Base-by-base conservation (phyloP, 192 early-diverging fungal genomes). In the Cladochytrium replicatum region DNA sequence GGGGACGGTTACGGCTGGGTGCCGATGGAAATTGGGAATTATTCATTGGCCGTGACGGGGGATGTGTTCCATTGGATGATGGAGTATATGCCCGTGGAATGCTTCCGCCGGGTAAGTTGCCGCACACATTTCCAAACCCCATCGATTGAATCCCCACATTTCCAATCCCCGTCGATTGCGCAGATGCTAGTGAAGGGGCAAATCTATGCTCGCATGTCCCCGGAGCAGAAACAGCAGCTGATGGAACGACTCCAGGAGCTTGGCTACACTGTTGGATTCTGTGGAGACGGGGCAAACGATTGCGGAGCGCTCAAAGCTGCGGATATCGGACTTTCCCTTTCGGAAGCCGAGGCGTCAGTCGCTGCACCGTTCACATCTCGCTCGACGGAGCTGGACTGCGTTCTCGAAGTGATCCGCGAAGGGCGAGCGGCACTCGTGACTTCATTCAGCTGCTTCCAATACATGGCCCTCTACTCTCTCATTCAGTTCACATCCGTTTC, bases 231-330 rank as follows among this genome's bases (percentile, higher is more conserved):
- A 50, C 88, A 91, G 30, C 83, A 89, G 55, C 60, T 99, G 13
- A 91, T 99, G 3, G 84, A 90, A 56, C 77, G 79, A 44, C 64
- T 97, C 31, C 93, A 97, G 57, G 73, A 66, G 17, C 75, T 97
- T 23, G 92, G 86, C 9, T 93, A 97, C 67, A 90, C 84, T 55
- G 85, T 89, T 23, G 89, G 91, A 0, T 99, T 99, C 63, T 97
- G 93, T 59, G 97, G 97, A n/a, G 97, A 99, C 59, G 97, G 97
- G 6, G 93, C 97, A 15, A 99, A 99, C 53, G 97, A 99, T 63
- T 91, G 89, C 68, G 91, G 93, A 15, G 97, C 97, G 2, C 68
- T 99, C 9, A 89, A 95, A 46, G 85, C 86, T 0, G 94, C 89
- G 15, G 97, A 99, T 63, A 87, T 94, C 38, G 97, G 97, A 0